Conservation (phyloP, 179 eudicot species). For the Spinacia oleracea region DNA sequence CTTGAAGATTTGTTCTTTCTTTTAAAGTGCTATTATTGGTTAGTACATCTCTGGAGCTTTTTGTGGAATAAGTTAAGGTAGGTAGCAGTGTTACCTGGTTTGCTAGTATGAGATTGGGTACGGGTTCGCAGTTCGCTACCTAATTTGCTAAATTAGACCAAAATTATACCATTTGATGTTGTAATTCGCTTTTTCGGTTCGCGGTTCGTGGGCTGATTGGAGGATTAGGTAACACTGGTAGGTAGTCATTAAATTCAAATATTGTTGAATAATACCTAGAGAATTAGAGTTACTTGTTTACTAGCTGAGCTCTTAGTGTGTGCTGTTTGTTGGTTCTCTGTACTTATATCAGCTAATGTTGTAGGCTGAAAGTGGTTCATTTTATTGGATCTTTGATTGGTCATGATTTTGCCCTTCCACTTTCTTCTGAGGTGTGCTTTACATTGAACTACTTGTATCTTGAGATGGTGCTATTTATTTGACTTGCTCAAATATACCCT, state of each 20-base stretch:
- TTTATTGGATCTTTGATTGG: neutral
- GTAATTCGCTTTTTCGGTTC: too few species aligned
- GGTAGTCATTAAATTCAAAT: neutral
- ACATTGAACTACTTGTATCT: neutral
- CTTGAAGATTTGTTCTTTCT: neutral
- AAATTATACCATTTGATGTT: too few species aligned
- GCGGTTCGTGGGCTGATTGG: too few species aligned
- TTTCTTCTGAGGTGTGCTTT: neutral
- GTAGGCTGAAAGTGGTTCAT: neutral
- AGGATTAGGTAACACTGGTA: too few species aligned
- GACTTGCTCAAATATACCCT: neutral
- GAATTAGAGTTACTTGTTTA: neutral
- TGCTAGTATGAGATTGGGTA: too few species aligned
- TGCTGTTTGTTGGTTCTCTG: neutral
- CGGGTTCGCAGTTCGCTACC: too few species aligned
- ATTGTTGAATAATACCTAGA: neutral
- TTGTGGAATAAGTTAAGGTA: neutral
- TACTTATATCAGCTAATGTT: neutral
- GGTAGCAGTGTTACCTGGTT: too few species aligned
- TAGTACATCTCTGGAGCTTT: neutral
- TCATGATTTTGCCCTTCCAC: neutral
- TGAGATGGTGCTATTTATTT: neutral
- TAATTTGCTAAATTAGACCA: too few species aligned
- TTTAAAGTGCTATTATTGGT: neutral
- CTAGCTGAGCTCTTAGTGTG: neutral